These are phyloP conservation scores for Macaranga tanarius DNA, from an alignment of 441 rosid species.

Conservation along the genomic window DNA sequence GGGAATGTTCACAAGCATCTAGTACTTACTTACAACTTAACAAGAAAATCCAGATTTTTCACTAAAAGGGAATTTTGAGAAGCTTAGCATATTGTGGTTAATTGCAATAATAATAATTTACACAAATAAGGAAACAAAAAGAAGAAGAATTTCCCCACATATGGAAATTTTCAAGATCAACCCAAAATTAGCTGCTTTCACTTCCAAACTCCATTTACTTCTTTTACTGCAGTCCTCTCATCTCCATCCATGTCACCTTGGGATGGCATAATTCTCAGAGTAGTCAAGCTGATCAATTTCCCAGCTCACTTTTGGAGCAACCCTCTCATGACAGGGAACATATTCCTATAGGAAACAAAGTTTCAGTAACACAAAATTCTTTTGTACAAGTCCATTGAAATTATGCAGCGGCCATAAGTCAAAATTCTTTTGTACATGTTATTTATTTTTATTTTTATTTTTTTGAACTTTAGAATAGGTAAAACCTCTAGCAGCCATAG, in stretches of 20 bases:
- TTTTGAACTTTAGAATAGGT: no score
- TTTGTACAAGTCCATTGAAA: no score
- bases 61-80: constrained; percentile 24
- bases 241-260: constrained; percentile 33
- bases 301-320: constrained; percentile 81
- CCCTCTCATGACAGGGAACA: constrained; percentile 75
- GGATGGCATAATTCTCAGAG: constrained; percentile 43
- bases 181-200: constrained; percentile 34
- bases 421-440: no score
- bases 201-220: constrained; percentile 26
- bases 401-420: no score
- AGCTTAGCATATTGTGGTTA: constrained; percentile 43
- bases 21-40: constrained; percentile 37
- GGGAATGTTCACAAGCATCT: constrained; percentile 29
- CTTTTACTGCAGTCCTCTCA: background rate
- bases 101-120: constrained; percentile 52
- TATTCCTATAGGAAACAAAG: constrained; percentile 50
- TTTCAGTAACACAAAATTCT: background rate
- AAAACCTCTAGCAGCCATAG: no score
- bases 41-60: constrained; percentile 25
- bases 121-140: constrained; percentile 36
- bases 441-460: no score
- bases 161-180: constrained; percentile 27
- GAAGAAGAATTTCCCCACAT: constrained; percentile 27
- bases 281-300: constrained; percentile 64